Evolutionary conservation across 2,329 filamentous ascomycete genomes (phyloP), one percentile per base, ranked within the genome.

Genomic region (Aphanocladium album): DNA sequence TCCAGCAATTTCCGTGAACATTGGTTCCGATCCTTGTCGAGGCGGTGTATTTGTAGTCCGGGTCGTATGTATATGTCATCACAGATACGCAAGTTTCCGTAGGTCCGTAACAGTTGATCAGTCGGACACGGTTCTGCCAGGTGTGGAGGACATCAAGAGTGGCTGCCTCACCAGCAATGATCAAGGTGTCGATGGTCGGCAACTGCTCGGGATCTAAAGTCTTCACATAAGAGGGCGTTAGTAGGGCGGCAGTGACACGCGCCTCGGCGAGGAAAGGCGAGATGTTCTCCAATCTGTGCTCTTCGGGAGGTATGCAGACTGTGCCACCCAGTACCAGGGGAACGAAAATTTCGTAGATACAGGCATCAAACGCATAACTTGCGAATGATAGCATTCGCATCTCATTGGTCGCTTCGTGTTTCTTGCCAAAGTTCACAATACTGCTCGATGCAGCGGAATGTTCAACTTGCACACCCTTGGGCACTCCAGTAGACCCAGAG

Each of bases 81-180:
- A 53, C 50, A 1, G 30, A 53, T 16, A 53, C 50, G 8, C 50
- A 53, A 4, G 50, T 39, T 30, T 53, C 50, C 19, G 50, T 53
- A 23, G 50, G 50, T 25, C 50, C 50, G 33, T 53, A 53, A 30
- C 50, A 53, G 50, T 53, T 53, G 30, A 53, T 53, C 7, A 53
- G 33, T 23, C 50, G 30, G 12, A 53, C 50, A 2, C 50, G 50
- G 19, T 9, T 53, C 33, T 53, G 33, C 50, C 50, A 53, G 8
- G 50, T 39, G 30, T 53, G 19, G 1, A 53, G 19, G 11, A 53
- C 50, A 39, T 53, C 50, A 9, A 53, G n/a, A 9, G 50, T 53
- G 5, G 50, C 50, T 7, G 50, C 30, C n/a, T 53, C 50, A 12
- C 50, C 50, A 5, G 50, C 50, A 7, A 53, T 53, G 7, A 53